Conservation (phyloP, 2,329 filamentous ascomycete genomes). For the Akanthomyces dipterigenus region DNA sequence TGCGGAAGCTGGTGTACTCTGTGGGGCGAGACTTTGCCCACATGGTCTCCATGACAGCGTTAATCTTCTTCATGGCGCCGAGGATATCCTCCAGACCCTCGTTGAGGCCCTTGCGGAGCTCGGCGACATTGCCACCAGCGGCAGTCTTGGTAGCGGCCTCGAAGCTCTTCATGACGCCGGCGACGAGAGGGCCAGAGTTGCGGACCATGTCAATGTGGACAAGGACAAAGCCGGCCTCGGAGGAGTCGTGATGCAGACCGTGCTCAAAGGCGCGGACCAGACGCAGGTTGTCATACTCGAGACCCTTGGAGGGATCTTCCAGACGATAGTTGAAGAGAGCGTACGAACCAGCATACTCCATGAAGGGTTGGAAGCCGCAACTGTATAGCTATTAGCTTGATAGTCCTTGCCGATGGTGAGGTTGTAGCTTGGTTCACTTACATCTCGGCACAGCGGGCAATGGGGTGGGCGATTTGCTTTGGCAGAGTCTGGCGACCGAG, state of each 20-base stretch:
- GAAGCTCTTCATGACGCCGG: conserved; percentile 63
- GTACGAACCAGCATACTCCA: conserved; percentile 72
- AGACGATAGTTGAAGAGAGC: conserved; percentile 63
- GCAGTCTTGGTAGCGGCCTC: conserved; percentile 37
- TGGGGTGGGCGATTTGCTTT: conserved; percentile 67
- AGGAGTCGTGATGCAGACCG: conserved; percentile 78
- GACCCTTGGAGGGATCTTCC: conserved; percentile 46
- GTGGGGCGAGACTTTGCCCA: conserved; percentile 80
- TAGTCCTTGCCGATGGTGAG: background rate
- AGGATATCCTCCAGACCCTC: conserved; percentile 56
- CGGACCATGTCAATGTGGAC: conserved; percentile 95
- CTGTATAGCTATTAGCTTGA: conserved; percentile 21
- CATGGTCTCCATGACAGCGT: conserved; percentile 81
- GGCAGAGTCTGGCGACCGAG: conserved; percentile 69
- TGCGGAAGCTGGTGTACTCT: conserved; percentile 84
- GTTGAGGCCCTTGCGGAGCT: conserved; percentile 54
- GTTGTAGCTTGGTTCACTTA: conserved; percentile 39
- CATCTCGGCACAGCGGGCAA: conserved; percentile 79
- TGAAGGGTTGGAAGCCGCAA: conserved; percentile 79
- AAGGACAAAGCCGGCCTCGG: conserved; percentile 92
- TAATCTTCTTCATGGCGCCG: conserved; percentile 55
- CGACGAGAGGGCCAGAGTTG: conserved; percentile 71
- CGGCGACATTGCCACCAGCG: conserved; percentile 16
- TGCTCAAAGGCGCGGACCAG: conserved; percentile 88
- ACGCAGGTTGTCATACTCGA: conserved; percentile 63